Base-by-base conservation (phyloP, 352 stramenopile genomes). In the Phytophthora pinifolia region DNA sequence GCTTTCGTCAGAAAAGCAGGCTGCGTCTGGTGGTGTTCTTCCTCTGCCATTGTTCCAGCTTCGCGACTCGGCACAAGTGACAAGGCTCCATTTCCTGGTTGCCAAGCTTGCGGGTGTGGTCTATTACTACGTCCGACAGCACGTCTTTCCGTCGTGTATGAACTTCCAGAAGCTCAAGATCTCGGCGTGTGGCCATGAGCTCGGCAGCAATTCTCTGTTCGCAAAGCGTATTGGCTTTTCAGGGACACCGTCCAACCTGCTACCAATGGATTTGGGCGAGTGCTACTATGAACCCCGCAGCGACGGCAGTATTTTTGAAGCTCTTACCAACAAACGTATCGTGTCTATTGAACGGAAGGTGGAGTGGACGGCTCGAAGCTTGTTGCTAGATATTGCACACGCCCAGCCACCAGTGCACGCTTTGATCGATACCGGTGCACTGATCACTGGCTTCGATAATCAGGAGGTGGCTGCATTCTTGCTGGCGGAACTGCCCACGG, bases 141-240 rank as follows among this genome's bases (percentile, higher is more conserved):
- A 99, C 56, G 96, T 99, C 13, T 99, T 99, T 67, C 98, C 98
- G n/a, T 88, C 98, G 41, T 98, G 96, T 22, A 98, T 99, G 86
- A 98, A 99, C 47, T 97, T 99, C 59, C 96, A 99, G 70, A 96
- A 96, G 54, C 87, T 99, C 35, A 99, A 99, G 69, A 97, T 99
- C 38, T 98, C 93, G 32, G 97, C 98, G 14, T 99, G 96, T 65
- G 98, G 98, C 2, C 97, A 99, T 79, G 98, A 99, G 64, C 82
- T 99, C 41, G 98, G 98, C 14, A 97, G 97, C 46, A 91, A 98
- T 54, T 98, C 98, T 62, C 60, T 99, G 13, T 99, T 99, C 73
- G 87, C 89, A 15, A 92, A 94, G 46, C 88, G 97, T 22, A 94
- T 99, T 46, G 98, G 97, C 1, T 99, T 99, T 70, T 99, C 93